Evolutionary conservation across 2,329 filamentous ascomycete genomes (phyloP).

Genomic region (Penicillium sumatraense): DNA sequence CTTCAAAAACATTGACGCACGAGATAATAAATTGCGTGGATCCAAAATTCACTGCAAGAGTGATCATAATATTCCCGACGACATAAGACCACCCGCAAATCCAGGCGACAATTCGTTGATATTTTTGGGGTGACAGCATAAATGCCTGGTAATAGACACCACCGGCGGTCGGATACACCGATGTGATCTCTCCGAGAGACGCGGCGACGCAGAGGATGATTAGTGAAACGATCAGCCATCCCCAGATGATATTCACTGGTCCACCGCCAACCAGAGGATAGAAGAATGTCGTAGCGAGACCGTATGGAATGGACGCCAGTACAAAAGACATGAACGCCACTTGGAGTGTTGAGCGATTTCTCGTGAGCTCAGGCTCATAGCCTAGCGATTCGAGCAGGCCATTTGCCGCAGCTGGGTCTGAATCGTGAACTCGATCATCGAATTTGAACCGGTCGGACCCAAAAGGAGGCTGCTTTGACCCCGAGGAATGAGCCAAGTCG

Average conservation of each 20-base stretch:
- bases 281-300: constrained; percentile 67
- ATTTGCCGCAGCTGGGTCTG: constrained; percentile 18
- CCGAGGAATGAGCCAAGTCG: neutral
- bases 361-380: constrained; percentile 66
- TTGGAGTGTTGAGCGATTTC: constrained; percentile 55
- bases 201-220: constrained; percentile 67
- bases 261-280: constrained; percentile 72
- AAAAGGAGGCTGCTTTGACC: neutral
- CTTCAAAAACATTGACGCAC: constrained; percentile 61
- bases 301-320: constrained; percentile 72
- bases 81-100: constrained; percentile 75
- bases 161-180: constrained; percentile 68
- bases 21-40: constrained; percentile 60
- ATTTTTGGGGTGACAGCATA: constrained; percentile 66
- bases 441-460: constrained; percentile 4
- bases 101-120: constrained; percentile 68
- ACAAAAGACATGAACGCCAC: constrained; percentile 55
- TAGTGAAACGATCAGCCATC: constrained; percentile 67
- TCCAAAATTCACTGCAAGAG: constrained; percentile 74
- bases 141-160: constrained; percentile 73
- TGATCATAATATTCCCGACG: constrained; percentile 79
- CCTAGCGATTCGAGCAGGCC: constrained; percentile 45
- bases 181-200: constrained; percentile 70
- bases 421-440: constrained; percentile 2
- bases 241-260: constrained; percentile 71